phyloP scores from a whole-genome alignment of 345 rosid species.

The Rhodamnia rubescens region DNA sequence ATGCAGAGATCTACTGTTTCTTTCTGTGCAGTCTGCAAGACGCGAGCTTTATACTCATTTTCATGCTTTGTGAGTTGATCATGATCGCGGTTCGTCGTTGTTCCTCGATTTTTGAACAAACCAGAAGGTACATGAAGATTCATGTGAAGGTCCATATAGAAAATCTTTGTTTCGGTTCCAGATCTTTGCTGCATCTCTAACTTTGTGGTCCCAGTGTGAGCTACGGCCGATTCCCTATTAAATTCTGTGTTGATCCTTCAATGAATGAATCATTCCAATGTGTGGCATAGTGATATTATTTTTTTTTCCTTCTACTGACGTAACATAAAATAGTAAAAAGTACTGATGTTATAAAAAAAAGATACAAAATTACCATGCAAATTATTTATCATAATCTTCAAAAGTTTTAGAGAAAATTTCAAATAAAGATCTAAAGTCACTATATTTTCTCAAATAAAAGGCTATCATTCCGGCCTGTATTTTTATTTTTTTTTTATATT shows the following conservation, averaged over 20 bases:
- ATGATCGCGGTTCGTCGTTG: rapidly evolving
- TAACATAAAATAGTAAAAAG: not conserved
- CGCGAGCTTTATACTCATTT: not conserved
- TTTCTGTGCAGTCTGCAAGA: not conserved
- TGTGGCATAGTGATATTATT: not conserved
- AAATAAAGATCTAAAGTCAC: no score
- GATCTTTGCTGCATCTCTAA: not conserved
- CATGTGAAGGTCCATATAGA: not conserved
- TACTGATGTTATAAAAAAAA: not conserved
- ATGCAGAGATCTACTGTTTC: not conserved
- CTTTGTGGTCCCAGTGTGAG: not conserved
- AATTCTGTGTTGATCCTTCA: not conserved
- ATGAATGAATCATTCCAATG: not conserved
- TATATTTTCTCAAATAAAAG: no score
- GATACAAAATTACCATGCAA: not conserved
- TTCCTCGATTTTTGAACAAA: not conserved
- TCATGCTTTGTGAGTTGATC: not conserved
- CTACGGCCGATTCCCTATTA: not conserved
- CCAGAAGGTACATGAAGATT: not conserved
- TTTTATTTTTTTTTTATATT: no score
- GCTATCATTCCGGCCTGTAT: no score
- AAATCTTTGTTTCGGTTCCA: not conserved
- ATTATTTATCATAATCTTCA: no score
- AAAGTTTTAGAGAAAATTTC: no score
- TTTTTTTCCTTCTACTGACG: not conserved